Evolutionary conservation across 2,329 filamentous ascomycete species (phyloP).

Genomic region (Penicillium sp.): DNA sequence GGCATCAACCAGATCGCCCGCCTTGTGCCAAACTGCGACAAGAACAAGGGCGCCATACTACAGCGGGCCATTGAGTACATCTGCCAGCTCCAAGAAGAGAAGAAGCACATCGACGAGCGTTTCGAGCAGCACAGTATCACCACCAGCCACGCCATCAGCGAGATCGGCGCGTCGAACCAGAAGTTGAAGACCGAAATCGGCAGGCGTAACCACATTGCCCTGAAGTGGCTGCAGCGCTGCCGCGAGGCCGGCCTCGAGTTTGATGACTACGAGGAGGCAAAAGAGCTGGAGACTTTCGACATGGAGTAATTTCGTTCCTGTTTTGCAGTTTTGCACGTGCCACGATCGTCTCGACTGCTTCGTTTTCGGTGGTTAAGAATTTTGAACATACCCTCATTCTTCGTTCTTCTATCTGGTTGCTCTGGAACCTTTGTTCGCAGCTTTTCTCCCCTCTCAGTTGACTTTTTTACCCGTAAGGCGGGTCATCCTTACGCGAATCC

Average conservation of each 20-base stretch:
- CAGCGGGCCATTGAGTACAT: conserved; percentile 94
- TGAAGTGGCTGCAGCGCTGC: conserved; percentile 49
- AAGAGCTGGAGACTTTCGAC: conserved; percentile 40
- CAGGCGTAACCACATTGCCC: conserved; percentile 70
- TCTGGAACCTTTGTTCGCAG: conserved; percentile 3
- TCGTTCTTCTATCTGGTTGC: conserved; percentile 14
- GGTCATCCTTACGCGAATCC: not conserved
- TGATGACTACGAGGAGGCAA: conserved; percentile 48
- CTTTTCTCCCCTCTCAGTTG: conserved; percentile 6
- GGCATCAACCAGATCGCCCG: conserved; percentile 97
- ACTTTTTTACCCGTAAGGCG: not conserved
- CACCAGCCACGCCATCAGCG: conserved; percentile 58
- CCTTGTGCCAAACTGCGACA: conserved; percentile 95
- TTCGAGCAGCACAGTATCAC: conserved; percentile 47
- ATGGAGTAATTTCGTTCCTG: conserved; percentile 29
- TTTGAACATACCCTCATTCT: conserved; percentile 28
- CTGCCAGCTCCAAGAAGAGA: conserved; percentile 65
- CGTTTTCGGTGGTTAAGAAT: conserved; percentile 23
- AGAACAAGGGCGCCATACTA: conserved; percentile 97
- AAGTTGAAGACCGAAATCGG: conserved; percentile 93
- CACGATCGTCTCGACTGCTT: conserved; percentile 20
- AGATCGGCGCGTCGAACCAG: conserved; percentile 90
- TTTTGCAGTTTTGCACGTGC: conserved; percentile 23
- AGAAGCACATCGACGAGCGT: conserved; percentile 41
- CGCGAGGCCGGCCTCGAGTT: conserved; percentile 49